Evolutionary conservation across 768 basidiomycete genomes (phyloP).

Genomic region (Clitopilus passeckerianus): DNA sequence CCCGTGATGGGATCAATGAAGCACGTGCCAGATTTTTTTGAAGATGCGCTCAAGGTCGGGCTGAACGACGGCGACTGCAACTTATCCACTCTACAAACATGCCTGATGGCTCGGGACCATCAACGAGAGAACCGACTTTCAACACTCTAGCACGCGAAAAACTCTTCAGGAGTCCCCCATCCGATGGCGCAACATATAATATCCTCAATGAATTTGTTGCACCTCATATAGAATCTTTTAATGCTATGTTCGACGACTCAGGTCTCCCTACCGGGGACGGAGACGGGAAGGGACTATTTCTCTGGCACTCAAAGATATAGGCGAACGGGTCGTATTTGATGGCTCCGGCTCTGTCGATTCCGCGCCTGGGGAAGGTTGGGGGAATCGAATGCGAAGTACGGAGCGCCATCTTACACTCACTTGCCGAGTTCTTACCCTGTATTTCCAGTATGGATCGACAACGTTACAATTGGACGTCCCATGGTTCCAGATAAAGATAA

Average conservation of each 20-base stretch:
- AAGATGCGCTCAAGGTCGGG: not conserved
- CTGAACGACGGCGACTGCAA: not conserved
- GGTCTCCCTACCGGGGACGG: slow-evolving; percentile 71
- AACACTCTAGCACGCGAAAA: slow-evolving; percentile 79
- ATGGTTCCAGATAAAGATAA: slow-evolving; percentile 84
- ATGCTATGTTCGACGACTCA: slow-evolving; percentile 91
- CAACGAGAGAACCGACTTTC: slow-evolving; percentile 54
- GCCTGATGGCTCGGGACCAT: slow-evolving; percentile 42
- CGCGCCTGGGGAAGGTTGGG: slow-evolving; percentile 41
- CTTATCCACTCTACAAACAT: slow-evolving; percentile 24
- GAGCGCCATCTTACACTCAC: not conserved
- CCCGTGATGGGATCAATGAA: slow-evolving; percentile 12
- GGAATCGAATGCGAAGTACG: slow-evolving; percentile 79
- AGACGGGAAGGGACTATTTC: slow-evolving; percentile 72
- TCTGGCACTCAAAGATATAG: slow-evolving; percentile 77
- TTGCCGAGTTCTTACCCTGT: not conserved
- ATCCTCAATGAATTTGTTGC: slow-evolving; percentile 90
- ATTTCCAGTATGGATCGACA: slow-evolving; percentile 83
- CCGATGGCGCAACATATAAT: slow-evolving; percentile 61
- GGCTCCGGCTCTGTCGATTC: slow-evolving; percentile 46
- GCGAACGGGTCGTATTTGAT: slow-evolving; percentile 92
- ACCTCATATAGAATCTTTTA: slow-evolving; percentile 95
- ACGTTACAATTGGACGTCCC: slow-evolving; percentile 77
- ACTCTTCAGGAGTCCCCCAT: slow-evolving; percentile 71
- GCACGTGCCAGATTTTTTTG: slow-evolving; percentile 31